Conservation (phyloP, 345 rosid genomes). For the Heritiera fomes region DNA sequence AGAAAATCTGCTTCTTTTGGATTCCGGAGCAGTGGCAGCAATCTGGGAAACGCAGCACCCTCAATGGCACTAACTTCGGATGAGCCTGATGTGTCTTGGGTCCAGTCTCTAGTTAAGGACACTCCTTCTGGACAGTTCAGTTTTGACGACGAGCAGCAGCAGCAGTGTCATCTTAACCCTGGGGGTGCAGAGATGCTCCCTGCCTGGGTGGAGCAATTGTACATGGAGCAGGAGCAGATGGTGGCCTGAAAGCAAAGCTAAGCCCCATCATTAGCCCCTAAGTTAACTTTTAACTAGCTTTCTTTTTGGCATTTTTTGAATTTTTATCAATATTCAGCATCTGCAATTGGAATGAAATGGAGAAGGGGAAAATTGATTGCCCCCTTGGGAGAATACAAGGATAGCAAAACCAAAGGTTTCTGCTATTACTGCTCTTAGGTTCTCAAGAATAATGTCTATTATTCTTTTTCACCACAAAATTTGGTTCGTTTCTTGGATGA, state of each 20-base stretch:
- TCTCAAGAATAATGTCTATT: constrained; percentile 23
- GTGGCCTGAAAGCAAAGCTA: constrained; percentile 51
- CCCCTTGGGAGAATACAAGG: constrained; percentile 8
- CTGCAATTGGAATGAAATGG: constrained; percentile 21
- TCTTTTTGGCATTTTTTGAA: constrained; percentile 34
- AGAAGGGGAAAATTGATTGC: not conserved
- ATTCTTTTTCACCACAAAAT: not conserved
- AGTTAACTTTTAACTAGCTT: constrained; percentile 41
- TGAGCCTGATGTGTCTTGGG: constrained; percentile 83
- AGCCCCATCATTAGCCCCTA: constrained; percentile 21
- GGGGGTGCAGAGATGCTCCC: constrained; percentile 46
- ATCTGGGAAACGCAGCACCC: constrained; percentile 17
- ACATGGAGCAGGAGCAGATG: constrained; percentile 78
- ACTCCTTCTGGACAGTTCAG: constrained; percentile 33
- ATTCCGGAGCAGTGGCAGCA: constrained; percentile 42
- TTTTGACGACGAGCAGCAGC: constrained; percentile 36
- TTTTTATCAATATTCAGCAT: constrained; percentile 30
- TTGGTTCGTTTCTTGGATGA: constrained; percentile 4
- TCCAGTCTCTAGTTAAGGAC: constrained; percentile 67
- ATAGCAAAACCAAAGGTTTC: constrained; percentile 35
- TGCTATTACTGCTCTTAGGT: constrained; percentile 23
- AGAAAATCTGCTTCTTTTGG: constrained; percentile 73
- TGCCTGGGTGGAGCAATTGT: constrained; percentile 76
- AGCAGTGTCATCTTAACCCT: constrained; percentile 38
- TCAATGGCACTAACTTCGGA: constrained; percentile 33